phyloP scores from a whole-genome alignment of 2,329 filamentous ascomycete genomes.

The Cyphellophora europaea region DNA sequence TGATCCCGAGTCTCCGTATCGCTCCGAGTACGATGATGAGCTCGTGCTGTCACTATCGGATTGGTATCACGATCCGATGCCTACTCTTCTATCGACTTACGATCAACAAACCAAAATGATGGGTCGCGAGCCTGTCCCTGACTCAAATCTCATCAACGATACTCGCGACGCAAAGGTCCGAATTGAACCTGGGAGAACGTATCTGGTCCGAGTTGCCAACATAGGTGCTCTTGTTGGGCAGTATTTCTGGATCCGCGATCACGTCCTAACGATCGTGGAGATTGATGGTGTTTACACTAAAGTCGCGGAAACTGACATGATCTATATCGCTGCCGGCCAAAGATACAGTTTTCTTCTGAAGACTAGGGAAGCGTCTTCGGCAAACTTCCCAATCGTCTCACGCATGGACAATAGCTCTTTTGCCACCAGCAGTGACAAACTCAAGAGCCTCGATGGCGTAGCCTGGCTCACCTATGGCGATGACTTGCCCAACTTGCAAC shows the following conservation, averaged over 20 bases:
- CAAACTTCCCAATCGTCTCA: slow-evolving; percentile 56
- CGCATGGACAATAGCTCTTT: neutral
- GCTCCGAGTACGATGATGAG: slow-evolving; percentile 49
- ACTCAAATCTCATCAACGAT: slow-evolving; percentile 60
- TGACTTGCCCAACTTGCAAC: slow-evolving; percentile 31
- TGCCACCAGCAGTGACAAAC: neutral
- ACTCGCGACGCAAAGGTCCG: slow-evolving; percentile 49
- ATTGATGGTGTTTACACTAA: slow-evolving; percentile 27
- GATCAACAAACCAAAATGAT: slow-evolving; percentile 37
- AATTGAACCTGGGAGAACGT: slow-evolving; percentile 59
- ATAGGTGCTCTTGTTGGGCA: slow-evolving; percentile 59
- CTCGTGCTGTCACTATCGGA: slow-evolving; percentile 60
- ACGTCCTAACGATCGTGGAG: slow-evolving; percentile 28
- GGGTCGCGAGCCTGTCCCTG: slow-evolving; percentile 56
- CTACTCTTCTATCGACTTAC: slow-evolving; percentile 27
- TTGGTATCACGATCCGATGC: slow-evolving; percentile 58
- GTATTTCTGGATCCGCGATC: slow-evolving; percentile 37
- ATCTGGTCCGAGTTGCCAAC: slow-evolving; percentile 65
- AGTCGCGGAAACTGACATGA: slow-evolving; percentile 44
- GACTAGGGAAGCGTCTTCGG: slow-evolving; percentile 46
- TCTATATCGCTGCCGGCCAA: slow-evolving; percentile 58
- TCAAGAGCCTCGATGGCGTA: neutral
- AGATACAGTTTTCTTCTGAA: slow-evolving; percentile 38
- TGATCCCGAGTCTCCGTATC: slow-evolving; percentile 44
- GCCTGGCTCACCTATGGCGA: slow-evolving; percentile 55